Conservation (phyloP, 1,139 yeast species). For the Hyphopichia buzzinii region DNA sequence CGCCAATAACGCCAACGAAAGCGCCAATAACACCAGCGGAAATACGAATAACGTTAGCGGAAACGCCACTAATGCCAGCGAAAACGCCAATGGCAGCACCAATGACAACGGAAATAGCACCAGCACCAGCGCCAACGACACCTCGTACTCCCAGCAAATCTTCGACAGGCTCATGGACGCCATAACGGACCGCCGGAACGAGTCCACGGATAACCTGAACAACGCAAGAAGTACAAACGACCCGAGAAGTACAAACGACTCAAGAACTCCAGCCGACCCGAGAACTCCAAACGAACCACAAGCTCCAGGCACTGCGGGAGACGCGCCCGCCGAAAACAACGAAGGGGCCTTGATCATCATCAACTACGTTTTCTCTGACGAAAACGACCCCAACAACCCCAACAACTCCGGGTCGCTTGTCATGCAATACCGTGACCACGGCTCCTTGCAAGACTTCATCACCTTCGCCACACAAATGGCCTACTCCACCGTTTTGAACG, state of each 20-base stretch:
- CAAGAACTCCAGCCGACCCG: not conserved
- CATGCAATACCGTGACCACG: constrained; percentile 53
- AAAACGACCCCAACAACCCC: constrained; percentile 38
- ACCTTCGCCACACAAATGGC: constrained; percentile 71
- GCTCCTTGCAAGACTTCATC: constrained; percentile 54
- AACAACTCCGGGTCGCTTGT: constrained; percentile 55
- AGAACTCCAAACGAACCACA: not conserved
- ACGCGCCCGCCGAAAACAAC: constrained; percentile 1
- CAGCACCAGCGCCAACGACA: not conserved
- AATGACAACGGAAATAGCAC: constrained; percentile 2
- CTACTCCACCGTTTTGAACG: constrained; percentile 54
- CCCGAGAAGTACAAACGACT: not conserved
- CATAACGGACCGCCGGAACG: constrained; percentile 1
- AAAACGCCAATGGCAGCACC: not conserved
- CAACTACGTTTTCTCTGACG: constrained; percentile 45
- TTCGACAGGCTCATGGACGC: constrained; percentile 9
- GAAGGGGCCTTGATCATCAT: constrained; percentile 40
- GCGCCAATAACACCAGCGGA: not conserved
- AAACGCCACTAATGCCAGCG: not conserved
- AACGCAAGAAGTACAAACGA: not conserved
- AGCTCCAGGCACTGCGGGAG: not conserved
- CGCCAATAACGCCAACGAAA: not conserved
- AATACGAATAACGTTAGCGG: not conserved
- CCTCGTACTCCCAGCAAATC: too few relatives aligned
- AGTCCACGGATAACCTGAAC: not conserved